These are phyloP conservation scores for Solanum pinnatisectum DNA, from an alignment of 257 asterid genomes.

Conservation along the genomic window DNA sequence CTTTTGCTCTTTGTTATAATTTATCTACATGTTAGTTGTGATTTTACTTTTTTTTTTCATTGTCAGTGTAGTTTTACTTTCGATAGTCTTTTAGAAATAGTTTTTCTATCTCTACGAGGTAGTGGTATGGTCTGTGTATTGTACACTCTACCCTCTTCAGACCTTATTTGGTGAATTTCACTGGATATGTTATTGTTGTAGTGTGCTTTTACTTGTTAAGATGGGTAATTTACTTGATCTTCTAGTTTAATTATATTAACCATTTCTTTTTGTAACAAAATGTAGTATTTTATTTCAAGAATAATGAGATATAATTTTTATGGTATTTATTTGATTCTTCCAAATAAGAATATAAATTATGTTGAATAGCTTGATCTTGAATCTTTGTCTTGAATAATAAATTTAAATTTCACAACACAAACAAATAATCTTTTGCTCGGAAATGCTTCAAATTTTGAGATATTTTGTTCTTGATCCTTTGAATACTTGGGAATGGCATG, in stretches of 20 bases:
- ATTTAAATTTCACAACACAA: not conserved
- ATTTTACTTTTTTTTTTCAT: not conserved
- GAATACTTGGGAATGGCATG: not conserved
- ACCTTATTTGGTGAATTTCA: accelerated
- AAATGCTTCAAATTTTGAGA: not conserved
- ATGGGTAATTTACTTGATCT: not conserved
- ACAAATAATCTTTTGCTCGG: not conserved
- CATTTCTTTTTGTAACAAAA: not conserved
- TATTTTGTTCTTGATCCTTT: not conserved
- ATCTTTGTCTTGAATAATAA: not conserved
- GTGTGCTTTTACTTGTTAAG: not conserved
- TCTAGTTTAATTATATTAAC: not conserved
- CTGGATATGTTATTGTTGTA: too few relatives aligned
- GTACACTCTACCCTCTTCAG: too few relatives aligned
- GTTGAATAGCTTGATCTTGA: not conserved
- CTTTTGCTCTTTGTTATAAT: not conserved
- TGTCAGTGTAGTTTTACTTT: not conserved
- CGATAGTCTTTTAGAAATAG: not conserved
- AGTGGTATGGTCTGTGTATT: too few relatives aligned
- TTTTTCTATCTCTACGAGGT: too few relatives aligned
- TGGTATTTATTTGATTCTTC: not conserved
- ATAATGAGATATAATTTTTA: not conserved
- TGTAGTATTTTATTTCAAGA: not conserved
- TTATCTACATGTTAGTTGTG: not conserved
- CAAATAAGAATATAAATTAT: not conserved